phyloP scores from a whole-genome alignment of 2,329 filamentous ascomycete species.

The Xylariaceae sp. region DNA sequence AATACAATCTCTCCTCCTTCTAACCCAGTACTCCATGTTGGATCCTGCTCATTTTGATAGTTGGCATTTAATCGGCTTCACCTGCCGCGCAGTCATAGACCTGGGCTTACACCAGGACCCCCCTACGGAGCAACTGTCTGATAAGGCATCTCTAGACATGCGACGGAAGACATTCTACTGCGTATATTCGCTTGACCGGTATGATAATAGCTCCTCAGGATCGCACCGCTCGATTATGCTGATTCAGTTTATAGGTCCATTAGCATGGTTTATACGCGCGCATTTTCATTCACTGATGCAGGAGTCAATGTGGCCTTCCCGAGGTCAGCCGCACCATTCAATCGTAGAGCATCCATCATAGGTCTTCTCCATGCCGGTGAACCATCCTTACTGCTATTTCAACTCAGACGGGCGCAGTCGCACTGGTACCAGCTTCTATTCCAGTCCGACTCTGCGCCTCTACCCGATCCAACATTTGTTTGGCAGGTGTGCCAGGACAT shows the following conservation, averaged over 20 bases:
- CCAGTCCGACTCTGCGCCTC: constrained; percentile 65
- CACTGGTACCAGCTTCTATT: constrained; percentile 86
- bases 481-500: constrained; percentile 73
- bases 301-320: constrained; percentile 78
- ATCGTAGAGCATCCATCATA: constrained; percentile 39
- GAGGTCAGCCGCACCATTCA: constrained; percentile 40
- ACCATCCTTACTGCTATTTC: constrained; percentile 71
- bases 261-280: constrained; percentile 78
- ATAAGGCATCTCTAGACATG: constrained; percentile 66
- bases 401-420: constrained; percentile 79
- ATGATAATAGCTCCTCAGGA: constrained; percentile 23
- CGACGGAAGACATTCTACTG: constrained; percentile 84
- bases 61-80: constrained; percentile 90
- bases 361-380: constrained; percentile 52
- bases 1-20: constrained; percentile 78
- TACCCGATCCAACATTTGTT: constrained; percentile 66
- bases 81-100: constrained; percentile 80
- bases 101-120: constrained; percentile 91
- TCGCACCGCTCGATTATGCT: background rate
- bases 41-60: constrained; percentile 89
- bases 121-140: constrained; percentile 60
- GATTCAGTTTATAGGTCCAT: constrained; percentile 44
- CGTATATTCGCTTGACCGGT: constrained; percentile 85
- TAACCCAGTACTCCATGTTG: constrained; percentile 84
- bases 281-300: constrained; percentile 92